A percentile compares a stretch with the other conserved stretches of the same genome.
Evolutionary conservation across 2,329 filamentous ascomycete species (phyloP).

Genomic region (Albifimbria verrucaria): DNA sequence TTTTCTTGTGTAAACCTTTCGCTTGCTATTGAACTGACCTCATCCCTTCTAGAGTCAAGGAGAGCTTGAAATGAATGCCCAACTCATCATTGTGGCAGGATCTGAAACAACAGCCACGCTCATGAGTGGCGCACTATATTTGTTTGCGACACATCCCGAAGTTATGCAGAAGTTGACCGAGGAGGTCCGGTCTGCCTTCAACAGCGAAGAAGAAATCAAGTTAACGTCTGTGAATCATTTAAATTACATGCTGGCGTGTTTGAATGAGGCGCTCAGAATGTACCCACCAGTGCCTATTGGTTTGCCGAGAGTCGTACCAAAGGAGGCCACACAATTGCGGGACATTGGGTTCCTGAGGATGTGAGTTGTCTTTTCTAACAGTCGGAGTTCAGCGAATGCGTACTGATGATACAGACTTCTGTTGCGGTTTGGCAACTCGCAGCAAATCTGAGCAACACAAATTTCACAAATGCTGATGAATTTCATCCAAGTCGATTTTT

Average conservation of each 20-base stretch:
- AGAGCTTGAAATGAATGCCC: too few relatives aligned
- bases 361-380: too few relatives aligned
- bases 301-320: slow-evolving; percentile 20
- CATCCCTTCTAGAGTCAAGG: too few relatives aligned
- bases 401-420: neutral
- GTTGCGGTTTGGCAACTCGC: neutral
- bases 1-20: too few relatives aligned
- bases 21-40: too few relatives aligned
- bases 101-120: slow-evolving; percentile 27
- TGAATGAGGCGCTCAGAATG: slow-evolving; percentile 37
- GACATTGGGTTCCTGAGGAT: slow-evolving; percentile 22
- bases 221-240: slow-evolving; percentile 4
- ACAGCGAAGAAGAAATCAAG: slow-evolving; percentile 4
- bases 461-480: neutral
- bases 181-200: slow-evolving; percentile 21
- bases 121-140: slow-evolving; percentile 19
- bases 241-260: slow-evolving; percentile 26
- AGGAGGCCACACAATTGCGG: neutral
- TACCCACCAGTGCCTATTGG: slow-evolving; percentile 25
- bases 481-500: neutral
- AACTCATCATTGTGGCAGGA: slow-evolving; percentile 20
- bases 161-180: slow-evolving; percentile 25
- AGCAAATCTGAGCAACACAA: neutral
- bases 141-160: slow-evolving; percentile 24
- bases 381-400: slow-evolving; percentile 1